phyloP scores from a whole-genome alignment of 2,329 filamentous ascomycete species.

The Ophiosphaerella narmari region DNA sequence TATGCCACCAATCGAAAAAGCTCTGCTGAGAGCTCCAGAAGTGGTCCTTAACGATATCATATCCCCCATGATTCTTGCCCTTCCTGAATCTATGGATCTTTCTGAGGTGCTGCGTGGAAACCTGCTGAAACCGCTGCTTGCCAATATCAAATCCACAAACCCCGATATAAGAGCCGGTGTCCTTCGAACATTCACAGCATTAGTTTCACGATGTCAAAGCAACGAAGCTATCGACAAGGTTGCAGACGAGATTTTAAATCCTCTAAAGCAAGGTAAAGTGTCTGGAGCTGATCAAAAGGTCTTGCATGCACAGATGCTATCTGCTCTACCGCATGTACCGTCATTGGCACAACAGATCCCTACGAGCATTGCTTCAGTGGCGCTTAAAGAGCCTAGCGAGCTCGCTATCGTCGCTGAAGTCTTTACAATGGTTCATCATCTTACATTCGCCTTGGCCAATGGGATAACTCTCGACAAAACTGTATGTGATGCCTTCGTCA shows the following conservation, averaged over 20 bases:
- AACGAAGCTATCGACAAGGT: constrained; percentile 67
- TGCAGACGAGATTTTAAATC: constrained; percentile 75
- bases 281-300: constrained; percentile 83
- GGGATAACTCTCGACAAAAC: constrained; percentile 67
- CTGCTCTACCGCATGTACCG: constrained; percentile 57
- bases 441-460: constrained; percentile 65
- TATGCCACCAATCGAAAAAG: constrained; percentile 83
- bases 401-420: constrained; percentile 77
- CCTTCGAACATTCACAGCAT: constrained; percentile 71
- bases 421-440: constrained; percentile 68
- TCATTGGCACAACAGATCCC: constrained; percentile 69
- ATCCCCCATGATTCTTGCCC: constrained; percentile 69
- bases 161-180: constrained; percentile 75
- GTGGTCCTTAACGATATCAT: constrained; percentile 82
- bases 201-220: constrained; percentile 67
- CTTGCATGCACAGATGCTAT: constrained; percentile 80
- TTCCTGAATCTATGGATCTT: constrained; percentile 75
- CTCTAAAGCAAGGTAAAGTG: constrained; percentile 82
- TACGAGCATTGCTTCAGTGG: constrained; percentile 67
- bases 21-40: constrained; percentile 85
- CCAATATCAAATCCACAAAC: constrained; percentile 91
- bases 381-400: constrained; percentile 88
- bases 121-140: constrained; percentile 83
- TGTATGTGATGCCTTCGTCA: constrained; percentile 72
- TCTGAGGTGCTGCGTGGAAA: constrained; percentile 73